A percentile compares a stretch with the other conserved stretches of the same genome.
Evolutionary conservation across 768 basidiomycete genomes (phyloP).

Genomic region (Lactifluus echinatus): DNA sequence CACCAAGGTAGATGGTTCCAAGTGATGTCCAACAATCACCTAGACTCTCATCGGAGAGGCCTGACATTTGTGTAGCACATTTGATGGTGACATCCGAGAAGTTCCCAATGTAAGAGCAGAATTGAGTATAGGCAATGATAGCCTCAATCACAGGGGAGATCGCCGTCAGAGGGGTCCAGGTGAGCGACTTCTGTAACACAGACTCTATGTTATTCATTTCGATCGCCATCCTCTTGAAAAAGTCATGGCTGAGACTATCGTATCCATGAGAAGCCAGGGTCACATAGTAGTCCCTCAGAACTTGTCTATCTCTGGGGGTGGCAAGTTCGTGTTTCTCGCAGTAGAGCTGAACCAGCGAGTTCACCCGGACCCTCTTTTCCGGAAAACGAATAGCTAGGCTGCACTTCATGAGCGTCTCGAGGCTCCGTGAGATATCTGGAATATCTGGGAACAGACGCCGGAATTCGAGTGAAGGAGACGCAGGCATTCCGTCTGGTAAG

Average conservation of each 20-base stretch:
- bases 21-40: slow-evolving; percentile 5
- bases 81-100: slow-evolving; percentile 7
- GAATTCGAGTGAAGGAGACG: neutral
- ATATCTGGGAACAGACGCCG: slow-evolving; percentile 1
- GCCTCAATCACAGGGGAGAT: slow-evolving; percentile 6
- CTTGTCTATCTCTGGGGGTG: neutral
- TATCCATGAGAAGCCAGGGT: slow-evolving; percentile 9
- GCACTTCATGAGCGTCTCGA: slow-evolving; percentile 10
- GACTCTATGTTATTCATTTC: slow-evolving; percentile 14
- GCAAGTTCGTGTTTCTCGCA: slow-evolving; percentile 3
- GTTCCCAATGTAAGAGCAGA: slow-evolving; percentile 10
- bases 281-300: slow-evolving; percentile 10
- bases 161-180: slow-evolving; percentile 1
- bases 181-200: slow-evolving; percentile 4
- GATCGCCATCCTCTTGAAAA: slow-evolving; percentile 9
- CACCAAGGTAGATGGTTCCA: slow-evolving; percentile 1
- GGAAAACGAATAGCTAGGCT: slow-evolving; percentile 7
- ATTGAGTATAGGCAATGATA: slow-evolving; percentile 11
- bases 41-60: neutral
- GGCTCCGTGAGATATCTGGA: neutral
- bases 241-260: neutral
- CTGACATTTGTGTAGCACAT: neutral
- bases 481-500: slow-evolving; percentile 6
- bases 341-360: slow-evolving; percentile 13
- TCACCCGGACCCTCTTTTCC: slow-evolving; percentile 12